Evolutionary conservation across 2,329 filamentous ascomycete genomes (phyloP), one percentile per base, ranked within the genome.

Genomic region (Sclerotinia sclerotiorum): DNA sequence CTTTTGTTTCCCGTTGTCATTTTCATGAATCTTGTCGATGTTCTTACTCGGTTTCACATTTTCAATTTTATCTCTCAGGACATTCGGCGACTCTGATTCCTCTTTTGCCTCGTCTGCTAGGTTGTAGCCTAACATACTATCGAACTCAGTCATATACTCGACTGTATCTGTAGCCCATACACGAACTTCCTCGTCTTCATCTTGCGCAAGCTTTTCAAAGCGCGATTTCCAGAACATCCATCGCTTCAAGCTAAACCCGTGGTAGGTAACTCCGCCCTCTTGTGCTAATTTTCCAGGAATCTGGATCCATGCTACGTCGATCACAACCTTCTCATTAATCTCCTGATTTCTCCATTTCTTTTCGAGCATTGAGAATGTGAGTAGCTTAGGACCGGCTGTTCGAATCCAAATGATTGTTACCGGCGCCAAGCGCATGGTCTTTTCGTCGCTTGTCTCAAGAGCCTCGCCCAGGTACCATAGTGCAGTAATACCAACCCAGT

Each of bases 1-100:
- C 6, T 11, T 24, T 19, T 19, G 1, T 5, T 49, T 7, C 8
- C 21, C 13, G 24, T 35, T 15, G 5, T 15, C 1, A 1, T n/a
- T 17, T 1, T 32, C 2, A 35, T n/a, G 5, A 2, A 5, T 21
- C 5, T 3, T 32, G 3, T 7, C 11, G 2, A 15, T n/a, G 11
- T 2, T 8, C 29, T 8, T 48, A 7, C n/a, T 49, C 27, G 1
- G 19, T 6, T 32, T 32, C n/a, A 5, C 5, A 10, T 35, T 49
- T 15, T 49, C 19, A 48, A 15, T 6, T 13, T 24, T 61, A 6
- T 61, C 44, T 15, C 6, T 42, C 21, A 42, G 15, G 54, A 19
- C 15, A 42, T 42, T 10, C 39, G 17, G 39, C 4, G 27, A 54
- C 2, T 17, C 19, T 21, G n/a, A 21, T 21, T 48, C 27, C 2